A percentile compares a stretch with the other conserved stretches of the same genome.
Evolutionary conservation across 805 yeast genomes (phyloP).

Genomic region (Wickerhamiella domercqiae): DNA sequence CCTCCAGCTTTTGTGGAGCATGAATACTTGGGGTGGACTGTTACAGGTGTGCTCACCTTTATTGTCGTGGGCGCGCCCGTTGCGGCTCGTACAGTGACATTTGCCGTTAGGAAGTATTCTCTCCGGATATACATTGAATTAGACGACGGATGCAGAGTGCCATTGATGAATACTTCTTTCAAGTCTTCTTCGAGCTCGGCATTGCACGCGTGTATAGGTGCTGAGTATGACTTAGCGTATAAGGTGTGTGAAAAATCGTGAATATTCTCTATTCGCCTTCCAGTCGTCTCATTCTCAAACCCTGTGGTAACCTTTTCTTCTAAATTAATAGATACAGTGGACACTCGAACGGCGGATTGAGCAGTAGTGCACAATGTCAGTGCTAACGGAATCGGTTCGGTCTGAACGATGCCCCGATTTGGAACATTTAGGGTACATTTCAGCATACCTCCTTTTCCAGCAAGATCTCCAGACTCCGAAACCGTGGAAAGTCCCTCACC

Average conservation of each 20-base stretch:
- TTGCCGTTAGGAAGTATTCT: not conserved
- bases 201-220: not conserved
- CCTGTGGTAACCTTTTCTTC: not conserved
- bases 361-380: not conserved
- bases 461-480: too few species aligned
- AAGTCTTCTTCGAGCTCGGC: not conserved
- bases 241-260: not conserved
- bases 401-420: not conserved
- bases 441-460: not conserved
- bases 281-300: not conserved
- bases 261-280: not conserved
- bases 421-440: not conserved
- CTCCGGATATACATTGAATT: not conserved
- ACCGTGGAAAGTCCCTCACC: too few species aligned
- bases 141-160: not conserved
- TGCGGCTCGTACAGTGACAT: not conserved
- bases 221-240: not conserved
- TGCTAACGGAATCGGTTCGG: not conserved
- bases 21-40: constrained; percentile 3
- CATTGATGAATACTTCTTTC: not conserved
- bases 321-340: not conserved
- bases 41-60: not conserved
- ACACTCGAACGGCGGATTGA: not conserved
- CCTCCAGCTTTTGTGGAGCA: too few species aligned
- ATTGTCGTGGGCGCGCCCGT: not conserved